Evolutionary conservation across 2,329 filamentous ascomycete genomes (phyloP).

Genomic region (Calonectria leucothoes): DNA sequence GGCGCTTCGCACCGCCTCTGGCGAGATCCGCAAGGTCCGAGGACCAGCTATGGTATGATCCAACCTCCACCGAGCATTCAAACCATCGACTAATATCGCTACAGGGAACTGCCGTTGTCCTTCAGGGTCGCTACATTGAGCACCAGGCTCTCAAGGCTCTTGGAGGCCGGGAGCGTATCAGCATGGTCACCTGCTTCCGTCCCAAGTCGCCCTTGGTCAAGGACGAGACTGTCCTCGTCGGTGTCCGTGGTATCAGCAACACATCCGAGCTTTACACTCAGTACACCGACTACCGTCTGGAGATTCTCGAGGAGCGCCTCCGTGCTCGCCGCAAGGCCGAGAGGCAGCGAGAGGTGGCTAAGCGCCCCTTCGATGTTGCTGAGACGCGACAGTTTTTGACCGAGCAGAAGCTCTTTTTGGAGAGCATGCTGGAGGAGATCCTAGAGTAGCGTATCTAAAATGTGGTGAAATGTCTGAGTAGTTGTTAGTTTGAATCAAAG

Average conservation of each 20-base stretch:
- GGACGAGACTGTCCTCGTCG: slow-evolving; percentile 72
- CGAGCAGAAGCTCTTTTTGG: slow-evolving; percentile 10
- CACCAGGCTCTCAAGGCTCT: slow-evolving; percentile 70
- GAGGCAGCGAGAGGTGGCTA: slow-evolving; percentile 14
- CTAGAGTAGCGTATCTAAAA: background rate
- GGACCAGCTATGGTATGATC: slow-evolving; percentile 64
- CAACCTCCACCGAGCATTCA: slow-evolving; percentile 61
- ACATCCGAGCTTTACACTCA: slow-evolving; percentile 69
- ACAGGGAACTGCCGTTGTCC: slow-evolving; percentile 68
- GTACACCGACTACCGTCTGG: slow-evolving; percentile 71
- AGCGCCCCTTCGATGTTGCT: background rate
- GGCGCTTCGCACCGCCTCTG: slow-evolving; percentile 62
- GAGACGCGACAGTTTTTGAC: slow-evolving; percentile 4
- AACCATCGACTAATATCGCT: slow-evolving; percentile 25
- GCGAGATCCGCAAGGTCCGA: slow-evolving; percentile 66
- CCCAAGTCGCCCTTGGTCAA: slow-evolving; percentile 63
- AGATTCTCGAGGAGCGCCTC: slow-evolving; percentile 59
- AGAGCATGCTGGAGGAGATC: slow-evolving; percentile 19
- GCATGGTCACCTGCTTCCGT: slow-evolving; percentile 73
- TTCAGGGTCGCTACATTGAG: slow-evolving; percentile 75
- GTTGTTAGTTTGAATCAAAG: background rate
- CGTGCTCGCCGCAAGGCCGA: slow-evolving; percentile 28
- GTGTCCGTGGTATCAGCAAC: slow-evolving; percentile 68
- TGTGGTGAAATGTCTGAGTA: background rate
- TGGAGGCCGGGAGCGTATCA: slow-evolving; percentile 71